phyloP scores from a whole-genome alignment of 345 rosid species.

The Aethionema arabicum region DNA sequence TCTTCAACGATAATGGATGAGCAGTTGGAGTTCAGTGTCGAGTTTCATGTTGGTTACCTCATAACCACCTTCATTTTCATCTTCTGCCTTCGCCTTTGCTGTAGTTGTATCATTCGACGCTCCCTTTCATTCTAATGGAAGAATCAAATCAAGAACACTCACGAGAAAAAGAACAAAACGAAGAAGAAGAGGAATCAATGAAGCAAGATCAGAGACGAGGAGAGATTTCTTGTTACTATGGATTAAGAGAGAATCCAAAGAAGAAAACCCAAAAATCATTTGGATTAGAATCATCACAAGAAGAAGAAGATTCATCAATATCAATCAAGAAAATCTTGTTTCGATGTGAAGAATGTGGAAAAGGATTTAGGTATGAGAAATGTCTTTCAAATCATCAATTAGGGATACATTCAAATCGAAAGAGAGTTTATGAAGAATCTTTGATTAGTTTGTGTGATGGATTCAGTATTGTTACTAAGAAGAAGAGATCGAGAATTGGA shows the following conservation, averaged over 20 bases:
- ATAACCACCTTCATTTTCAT: slow-evolving; percentile 13
- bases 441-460: slow-evolving; percentile 27
- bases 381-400: slow-evolving; percentile 34
- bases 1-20: not conserved
- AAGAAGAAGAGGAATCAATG: slow-evolving; percentile 23
- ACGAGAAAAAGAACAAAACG: slow-evolving; percentile 25
- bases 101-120: not conserved
- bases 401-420: slow-evolving; percentile 16
- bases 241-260: slow-evolving; percentile 63
- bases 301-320: slow-evolving; percentile 46
- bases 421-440: slow-evolving; percentile 31
- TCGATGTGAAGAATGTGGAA: slow-evolving; percentile 49
- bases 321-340: slow-evolving; percentile 40
- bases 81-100: not conserved
- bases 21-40: not conserved
- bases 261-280: slow-evolving; percentile 63
- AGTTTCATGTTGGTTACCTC: slow-evolving; percentile 16
- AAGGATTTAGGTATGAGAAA: slow-evolving; percentile 44
- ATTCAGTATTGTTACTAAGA: slow-evolving; percentile 36
- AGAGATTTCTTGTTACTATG: slow-evolving; percentile 41
- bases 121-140: slow-evolving; percentile 24
- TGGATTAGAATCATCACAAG: slow-evolving; percentile 47
- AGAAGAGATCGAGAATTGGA: slow-evolving; percentile 49
- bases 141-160: slow-evolving; percentile 33
- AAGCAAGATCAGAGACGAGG: slow-evolving; percentile 5